These are phyloP conservation scores for Mycocentrospora acerina DNA, from an alignment of 2,329 filamentous ascomycete genomes.

Conservation along the genomic window DNA sequence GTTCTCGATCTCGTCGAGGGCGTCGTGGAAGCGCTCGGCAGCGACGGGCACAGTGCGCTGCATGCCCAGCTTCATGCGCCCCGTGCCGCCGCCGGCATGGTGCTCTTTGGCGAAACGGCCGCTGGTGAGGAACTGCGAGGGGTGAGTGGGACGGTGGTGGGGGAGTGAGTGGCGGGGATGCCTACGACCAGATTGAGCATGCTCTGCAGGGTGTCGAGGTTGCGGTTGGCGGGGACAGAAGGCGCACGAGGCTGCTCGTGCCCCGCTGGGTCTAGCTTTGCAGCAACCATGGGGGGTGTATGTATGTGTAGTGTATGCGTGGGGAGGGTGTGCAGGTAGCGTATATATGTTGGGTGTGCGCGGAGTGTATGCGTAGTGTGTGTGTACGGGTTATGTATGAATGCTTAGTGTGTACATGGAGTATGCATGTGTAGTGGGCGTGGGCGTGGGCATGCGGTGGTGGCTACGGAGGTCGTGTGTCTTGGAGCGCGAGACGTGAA, in stretches of 20 bases:
- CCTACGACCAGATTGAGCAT: slow-evolving; percentile 52
- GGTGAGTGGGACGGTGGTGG: slow-evolving; percentile 7
- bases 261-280: slow-evolving; percentile 9
- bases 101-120: slow-evolving; percentile 50
- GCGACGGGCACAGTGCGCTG: slow-evolving; percentile 46
- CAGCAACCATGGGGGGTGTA: slow-evolving; percentile 13
- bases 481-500: too few species aligned
- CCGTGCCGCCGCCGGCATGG: slow-evolving; percentile 29
- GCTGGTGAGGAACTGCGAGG: slow-evolving; percentile 44
- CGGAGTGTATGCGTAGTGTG: slow-evolving; percentile 5
- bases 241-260: slow-evolving; percentile 11
- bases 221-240: slow-evolving; percentile 13
- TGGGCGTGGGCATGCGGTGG: slow-evolving; percentile 11
- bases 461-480: too few species aligned
- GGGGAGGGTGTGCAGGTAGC: neutral
- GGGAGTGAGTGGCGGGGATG: neutral
- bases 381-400: too few species aligned
- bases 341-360: slow-evolving; percentile 1
- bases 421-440: too few species aligned
- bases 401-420: too few species aligned
- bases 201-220: slow-evolving; percentile 49
- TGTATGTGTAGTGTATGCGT: neutral
- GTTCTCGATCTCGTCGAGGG: slow-evolving; percentile 54
- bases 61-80: slow-evolving; percentile 33
- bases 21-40: slow-evolving; percentile 49